These are phyloP conservation scores for Kwoniella sp. DNA, from an alignment of 768 basidiomycete species.

Conservation along the genomic window DNA sequence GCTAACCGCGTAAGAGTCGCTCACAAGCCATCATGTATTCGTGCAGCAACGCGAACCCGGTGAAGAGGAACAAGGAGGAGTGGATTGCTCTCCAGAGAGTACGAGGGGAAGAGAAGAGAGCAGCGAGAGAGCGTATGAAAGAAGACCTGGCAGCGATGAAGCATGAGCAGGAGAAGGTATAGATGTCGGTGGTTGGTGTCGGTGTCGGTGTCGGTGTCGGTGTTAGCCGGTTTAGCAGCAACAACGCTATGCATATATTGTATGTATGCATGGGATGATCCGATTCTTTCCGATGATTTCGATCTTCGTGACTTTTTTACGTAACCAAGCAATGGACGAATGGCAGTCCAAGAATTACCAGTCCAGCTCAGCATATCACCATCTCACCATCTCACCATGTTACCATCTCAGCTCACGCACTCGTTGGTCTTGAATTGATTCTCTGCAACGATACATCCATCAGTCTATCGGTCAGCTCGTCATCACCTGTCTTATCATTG, in stretches of 20 bases:
- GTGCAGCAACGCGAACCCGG: conserved; percentile 18
- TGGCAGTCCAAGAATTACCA: conserved; percentile 10
- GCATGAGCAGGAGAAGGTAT: not conserved
- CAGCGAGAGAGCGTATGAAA: conserved; percentile 24
- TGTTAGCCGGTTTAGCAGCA: too few relatives aligned
- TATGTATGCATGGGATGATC: too few relatives aligned
- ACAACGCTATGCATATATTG: too few relatives aligned
- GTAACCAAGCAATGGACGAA: conserved; percentile 5
- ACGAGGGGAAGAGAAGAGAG: conserved; percentile 15
- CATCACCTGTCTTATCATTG: conserved; percentile 6
- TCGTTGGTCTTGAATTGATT: too few relatives aligned
- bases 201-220: too few relatives aligned
- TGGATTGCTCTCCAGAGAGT: conserved; percentile 20
- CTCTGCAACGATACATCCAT: too few relatives aligned
- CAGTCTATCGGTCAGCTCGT: not conserved
- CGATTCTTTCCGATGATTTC: too few relatives aligned
- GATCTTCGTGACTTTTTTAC: not conserved
- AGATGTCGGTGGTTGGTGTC: not conserved
- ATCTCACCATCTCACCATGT: not conserved
- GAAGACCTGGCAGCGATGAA: conserved; percentile 14
- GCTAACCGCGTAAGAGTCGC: not conserved
- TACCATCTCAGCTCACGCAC: too few relatives aligned
- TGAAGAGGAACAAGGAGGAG: conserved; percentile 20
- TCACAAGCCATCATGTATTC: not conserved
- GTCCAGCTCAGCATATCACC: not conserved